phyloP scores from a whole-genome alignment of 176 grass and related monocot genomes.

The Cocos nucifera region DNA sequence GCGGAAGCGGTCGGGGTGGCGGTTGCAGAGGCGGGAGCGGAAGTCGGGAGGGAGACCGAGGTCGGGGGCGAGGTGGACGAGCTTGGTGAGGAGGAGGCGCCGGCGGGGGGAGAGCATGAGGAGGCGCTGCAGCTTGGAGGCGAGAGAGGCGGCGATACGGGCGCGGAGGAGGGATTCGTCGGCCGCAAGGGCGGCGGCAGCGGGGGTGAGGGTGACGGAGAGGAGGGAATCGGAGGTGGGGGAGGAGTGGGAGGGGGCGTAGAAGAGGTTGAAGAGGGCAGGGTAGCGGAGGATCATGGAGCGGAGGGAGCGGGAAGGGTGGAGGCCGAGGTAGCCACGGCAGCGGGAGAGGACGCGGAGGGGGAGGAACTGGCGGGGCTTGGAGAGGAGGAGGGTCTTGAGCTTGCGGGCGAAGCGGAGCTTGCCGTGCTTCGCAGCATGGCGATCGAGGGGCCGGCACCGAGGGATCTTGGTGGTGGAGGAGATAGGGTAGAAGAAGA shows the following conservation, averaged over 20 bases:
- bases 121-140: conserved; percentile 43
- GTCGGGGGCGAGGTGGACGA: conserved; percentile 59
- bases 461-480: conserved; percentile 41
- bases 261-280: conserved; percentile 50
- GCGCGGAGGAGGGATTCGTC: conserved; percentile 21
- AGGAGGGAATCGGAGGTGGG: conserved; percentile 29
- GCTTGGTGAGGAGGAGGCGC: conserved; percentile 34
- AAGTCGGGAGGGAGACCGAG: conserved; percentile 65
- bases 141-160: conserved; percentile 17
- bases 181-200: conserved; percentile 7
- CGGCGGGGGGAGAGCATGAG: conserved; percentile 36
- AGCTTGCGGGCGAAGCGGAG: conserved; percentile 71
- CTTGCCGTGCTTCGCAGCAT: conserved; percentile 46
- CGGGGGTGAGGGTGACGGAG: conserved; percentile 51
- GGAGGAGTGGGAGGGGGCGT: conserved; percentile 21
- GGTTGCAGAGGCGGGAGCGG: conserved; percentile 40
- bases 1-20: conserved; percentile 35
- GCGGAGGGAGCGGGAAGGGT: conserved; percentile 33
- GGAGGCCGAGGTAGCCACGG: conserved; percentile 47
- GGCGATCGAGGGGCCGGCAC: conserved; percentile 46
- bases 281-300: conserved; percentile 67
- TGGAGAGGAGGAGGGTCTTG: conserved; percentile 66
- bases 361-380: conserved; percentile 61
- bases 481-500: neutral
- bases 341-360: conserved; percentile 56